Percentiles rank a stretch among this genome's conserved stretches.
Evolutionary conservation across 2,329 filamentous ascomycete genomes (phyloP).

Genomic region (Venturiaceae sp.): DNA sequence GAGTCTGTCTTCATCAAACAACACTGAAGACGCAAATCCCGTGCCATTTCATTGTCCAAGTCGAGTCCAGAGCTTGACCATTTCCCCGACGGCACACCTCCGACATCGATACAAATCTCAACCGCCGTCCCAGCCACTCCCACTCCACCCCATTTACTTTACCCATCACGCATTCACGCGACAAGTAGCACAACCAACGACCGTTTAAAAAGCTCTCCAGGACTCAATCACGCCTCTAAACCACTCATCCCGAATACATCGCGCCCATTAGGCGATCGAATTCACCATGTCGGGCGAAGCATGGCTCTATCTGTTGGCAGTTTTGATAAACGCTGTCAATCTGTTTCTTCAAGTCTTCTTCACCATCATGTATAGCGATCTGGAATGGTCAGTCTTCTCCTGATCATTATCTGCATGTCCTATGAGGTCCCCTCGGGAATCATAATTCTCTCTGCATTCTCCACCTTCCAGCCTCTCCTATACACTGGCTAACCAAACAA

Average conservation of each 20-base stretch:
- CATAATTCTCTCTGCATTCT: background rate
- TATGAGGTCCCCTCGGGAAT: background rate
- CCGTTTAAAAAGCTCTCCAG: background rate
- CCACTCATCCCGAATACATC: background rate
- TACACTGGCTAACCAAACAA: background rate
- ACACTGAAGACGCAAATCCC: too few relatives aligned
- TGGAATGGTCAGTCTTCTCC: conserved; percentile 76
- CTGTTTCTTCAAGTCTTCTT: conserved; percentile 99
- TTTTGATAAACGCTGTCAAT: conserved; percentile 99
- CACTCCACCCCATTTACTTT: too few relatives aligned
- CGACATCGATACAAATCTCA: too few relatives aligned
- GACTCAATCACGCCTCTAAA: background rate
- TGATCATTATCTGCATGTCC: too few relatives aligned
- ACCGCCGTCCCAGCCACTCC: too few relatives aligned
- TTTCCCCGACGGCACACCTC: too few relatives aligned
- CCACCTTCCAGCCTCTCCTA: background rate
- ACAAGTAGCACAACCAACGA: background rate
- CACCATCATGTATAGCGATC: conserved; percentile 99
- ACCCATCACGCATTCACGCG: too few relatives aligned
- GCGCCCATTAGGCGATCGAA: background rate
- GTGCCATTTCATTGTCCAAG: too few relatives aligned
- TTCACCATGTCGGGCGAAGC: conserved; percentile 87
- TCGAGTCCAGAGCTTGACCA: too few relatives aligned
- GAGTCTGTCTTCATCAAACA: too few relatives aligned
- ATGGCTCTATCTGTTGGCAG: conserved; percentile 95